phyloP scores from a whole-genome alignment of 495 filamentous ascomycete genomes.

The Talaromyces thailandensis region DNA sequence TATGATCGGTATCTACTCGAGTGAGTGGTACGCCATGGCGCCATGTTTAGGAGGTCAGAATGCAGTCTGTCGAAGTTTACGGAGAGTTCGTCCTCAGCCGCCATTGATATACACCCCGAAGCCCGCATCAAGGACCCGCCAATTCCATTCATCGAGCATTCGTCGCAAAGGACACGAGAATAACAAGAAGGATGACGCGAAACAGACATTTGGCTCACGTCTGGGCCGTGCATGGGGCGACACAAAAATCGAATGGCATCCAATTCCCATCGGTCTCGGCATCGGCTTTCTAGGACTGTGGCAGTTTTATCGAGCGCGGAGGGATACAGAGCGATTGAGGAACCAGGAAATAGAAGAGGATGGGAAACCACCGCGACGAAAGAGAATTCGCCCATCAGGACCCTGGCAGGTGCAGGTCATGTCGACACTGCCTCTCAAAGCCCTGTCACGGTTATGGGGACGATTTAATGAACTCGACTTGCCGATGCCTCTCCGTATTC shows the following conservation, averaged over 20 bases:
- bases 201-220: slow-evolving; percentile 48
- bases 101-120: not conserved
- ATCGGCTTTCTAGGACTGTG: slow-evolving; percentile 77
- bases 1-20: not conserved
- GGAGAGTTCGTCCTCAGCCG: not conserved
- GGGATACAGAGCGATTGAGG: slow-evolving; percentile 40
- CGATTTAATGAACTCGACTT: slow-evolving; percentile 89
- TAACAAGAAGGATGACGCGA: slow-evolving; percentile 32
- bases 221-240: slow-evolving; percentile 54
- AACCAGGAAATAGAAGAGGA: slow-evolving; percentile 42
- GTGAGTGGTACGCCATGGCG: not conserved
- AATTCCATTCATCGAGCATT: slow-evolving; percentile 33
- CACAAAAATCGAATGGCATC: slow-evolving; percentile 87
- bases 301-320: slow-evolving; percentile 71
- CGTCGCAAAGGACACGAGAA: slow-evolving; percentile 28
- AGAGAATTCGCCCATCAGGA: slow-evolving; percentile 71
- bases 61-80: not conserved
- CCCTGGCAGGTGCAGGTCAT: slow-evolving; percentile 97
- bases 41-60: not conserved
- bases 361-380: slow-evolving; percentile 50
- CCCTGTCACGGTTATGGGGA: slow-evolving; percentile 87
- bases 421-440: slow-evolving; percentile 91
- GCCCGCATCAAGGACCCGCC: slow-evolving; percentile 19
- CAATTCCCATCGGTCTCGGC: slow-evolving; percentile 87
- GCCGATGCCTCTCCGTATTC: slow-evolving; percentile 80